phyloP scores from a whole-genome alignment of 441 rosid genomes.

The Cnidoscolus chayamansa region DNA sequence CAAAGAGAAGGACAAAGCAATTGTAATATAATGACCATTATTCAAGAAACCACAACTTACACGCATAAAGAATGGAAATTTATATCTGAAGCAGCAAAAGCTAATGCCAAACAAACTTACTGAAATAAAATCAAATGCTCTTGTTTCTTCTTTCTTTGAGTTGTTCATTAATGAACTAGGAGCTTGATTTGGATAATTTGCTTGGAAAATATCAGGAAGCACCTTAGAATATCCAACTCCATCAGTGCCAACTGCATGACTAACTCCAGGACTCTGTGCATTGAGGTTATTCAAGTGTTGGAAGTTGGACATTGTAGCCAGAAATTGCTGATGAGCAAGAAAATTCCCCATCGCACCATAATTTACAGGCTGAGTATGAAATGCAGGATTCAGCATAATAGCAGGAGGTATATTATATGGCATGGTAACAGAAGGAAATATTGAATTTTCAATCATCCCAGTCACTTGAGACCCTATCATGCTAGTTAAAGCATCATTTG shows the following conservation, averaged over 20 bases:
- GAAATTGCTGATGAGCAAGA: constrained; percentile 77
- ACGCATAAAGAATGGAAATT: not conserved
- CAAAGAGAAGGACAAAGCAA: constrained; percentile 2
- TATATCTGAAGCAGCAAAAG: not conserved
- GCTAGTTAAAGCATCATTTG: constrained; percentile 46
- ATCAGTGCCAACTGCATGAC: constrained; percentile 33
- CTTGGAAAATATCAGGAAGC: constrained; percentile 82
- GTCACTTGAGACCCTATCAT: constrained; percentile 51
- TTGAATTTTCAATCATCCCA: constrained; percentile 43
- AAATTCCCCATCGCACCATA: constrained; percentile 71
- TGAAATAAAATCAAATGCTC: constrained; percentile 93
- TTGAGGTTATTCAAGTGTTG: constrained; percentile 62
- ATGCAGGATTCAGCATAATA: constrained; percentile 57
- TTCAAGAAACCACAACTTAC: constrained; percentile 3
- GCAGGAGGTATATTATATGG: constrained; percentile 64
- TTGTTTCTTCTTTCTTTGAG: constrained; percentile 79
- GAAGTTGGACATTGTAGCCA: constrained; percentile 70
- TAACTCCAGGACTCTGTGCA: constrained; percentile 41
- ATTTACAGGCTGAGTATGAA: constrained; percentile 64
- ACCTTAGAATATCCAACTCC: constrained; percentile 49
- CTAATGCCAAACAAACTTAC: constrained; percentile 48
- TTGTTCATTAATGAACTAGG: constrained; percentile 56
- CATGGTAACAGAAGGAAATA: constrained; percentile 47
- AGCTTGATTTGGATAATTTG: constrained; percentile 54
- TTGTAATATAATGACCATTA: not conserved